phyloP scores from a whole-genome alignment of 192 early-diverging fungal species.

The Coemansia sp. region DNA sequence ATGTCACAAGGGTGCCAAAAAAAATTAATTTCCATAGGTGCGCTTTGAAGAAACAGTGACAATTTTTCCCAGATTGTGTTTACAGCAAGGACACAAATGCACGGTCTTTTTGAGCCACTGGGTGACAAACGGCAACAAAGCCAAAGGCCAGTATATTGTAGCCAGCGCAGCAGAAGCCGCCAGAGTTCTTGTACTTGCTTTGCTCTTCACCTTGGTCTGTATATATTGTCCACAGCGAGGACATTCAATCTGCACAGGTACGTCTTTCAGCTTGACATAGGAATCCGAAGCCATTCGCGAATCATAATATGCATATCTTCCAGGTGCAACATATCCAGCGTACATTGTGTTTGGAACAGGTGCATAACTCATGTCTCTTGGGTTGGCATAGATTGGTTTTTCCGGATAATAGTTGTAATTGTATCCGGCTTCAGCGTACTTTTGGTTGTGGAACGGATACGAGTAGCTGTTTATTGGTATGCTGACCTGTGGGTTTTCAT shows the following conservation, averaged over 20 bases:
- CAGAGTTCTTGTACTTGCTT: neutral
- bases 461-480: neutral
- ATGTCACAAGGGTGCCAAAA: no score
- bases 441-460: neutral
- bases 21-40: neutral
- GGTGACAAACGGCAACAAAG: neutral
- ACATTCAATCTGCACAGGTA: neutral
- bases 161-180: neutral
- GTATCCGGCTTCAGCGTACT: neutral
- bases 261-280: neutral
- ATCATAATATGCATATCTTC: conserved; percentile 2
- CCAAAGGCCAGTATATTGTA: conserved; percentile 5
- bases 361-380: neutral
- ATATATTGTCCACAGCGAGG: neutral
- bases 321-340: neutral
- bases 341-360: neutral
- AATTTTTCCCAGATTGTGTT: conserved; percentile 1
- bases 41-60: conserved; percentile 2
- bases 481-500: neutral
- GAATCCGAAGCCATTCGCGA: neutral
- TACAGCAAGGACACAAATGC: conserved; percentile 9
- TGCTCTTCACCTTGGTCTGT: neutral
- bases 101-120: conserved; percentile 6
- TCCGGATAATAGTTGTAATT: neutral
- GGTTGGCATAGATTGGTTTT: neutral